A percentile compares a stretch with the other conserved stretches of the same genome.
Conservation (phyloP, 179 eudicot species). For the Corrigiola litoralis region DNA sequence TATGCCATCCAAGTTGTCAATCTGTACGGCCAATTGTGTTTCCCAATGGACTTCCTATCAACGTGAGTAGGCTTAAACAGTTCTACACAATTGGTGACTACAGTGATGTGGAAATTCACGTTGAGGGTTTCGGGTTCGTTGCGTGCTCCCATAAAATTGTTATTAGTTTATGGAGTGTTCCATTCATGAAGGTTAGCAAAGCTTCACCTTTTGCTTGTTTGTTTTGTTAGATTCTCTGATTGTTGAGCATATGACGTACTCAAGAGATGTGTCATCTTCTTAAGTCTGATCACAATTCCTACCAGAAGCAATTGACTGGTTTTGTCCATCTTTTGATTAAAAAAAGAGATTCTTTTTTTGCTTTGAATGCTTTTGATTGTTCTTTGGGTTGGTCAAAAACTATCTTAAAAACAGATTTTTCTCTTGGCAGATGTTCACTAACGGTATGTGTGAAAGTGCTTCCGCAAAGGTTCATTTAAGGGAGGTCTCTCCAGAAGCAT, state of each 20-base stretch:
- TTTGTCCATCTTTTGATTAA: no score
- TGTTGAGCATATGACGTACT: neutral
- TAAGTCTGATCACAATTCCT: neutral
- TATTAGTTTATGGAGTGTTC: constrained; percentile 83
- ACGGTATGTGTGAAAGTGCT: constrained; percentile 88
- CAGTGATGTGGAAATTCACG: constrained; percentile 64
- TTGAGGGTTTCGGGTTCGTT: constrained; percentile 53
- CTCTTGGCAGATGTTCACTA: constrained; percentile 83
- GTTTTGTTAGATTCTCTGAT: constrained; percentile 1
- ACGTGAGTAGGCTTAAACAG: constrained; percentile 38
- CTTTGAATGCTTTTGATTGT: no score
- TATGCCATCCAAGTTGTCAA: constrained; percentile 57
- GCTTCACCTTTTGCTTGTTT: neutral
- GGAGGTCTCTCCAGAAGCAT: constrained; percentile 70
- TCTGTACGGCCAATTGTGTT: constrained; percentile 46
- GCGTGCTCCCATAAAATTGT: constrained; percentile 67
- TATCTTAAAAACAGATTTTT: no score
- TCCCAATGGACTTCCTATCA: constrained; percentile 61
- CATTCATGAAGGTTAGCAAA: constrained; percentile 71
- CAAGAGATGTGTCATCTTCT: neutral
- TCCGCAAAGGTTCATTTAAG: constrained; percentile 55
- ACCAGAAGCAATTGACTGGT: neutral
- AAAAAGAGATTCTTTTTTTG: neutral
- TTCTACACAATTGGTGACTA: constrained; percentile 44
- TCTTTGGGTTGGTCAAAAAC: no score